Conservation (phyloP, 2,329 filamentous ascomycete species). For the Paracoccidioides brasiliensis region DNA sequence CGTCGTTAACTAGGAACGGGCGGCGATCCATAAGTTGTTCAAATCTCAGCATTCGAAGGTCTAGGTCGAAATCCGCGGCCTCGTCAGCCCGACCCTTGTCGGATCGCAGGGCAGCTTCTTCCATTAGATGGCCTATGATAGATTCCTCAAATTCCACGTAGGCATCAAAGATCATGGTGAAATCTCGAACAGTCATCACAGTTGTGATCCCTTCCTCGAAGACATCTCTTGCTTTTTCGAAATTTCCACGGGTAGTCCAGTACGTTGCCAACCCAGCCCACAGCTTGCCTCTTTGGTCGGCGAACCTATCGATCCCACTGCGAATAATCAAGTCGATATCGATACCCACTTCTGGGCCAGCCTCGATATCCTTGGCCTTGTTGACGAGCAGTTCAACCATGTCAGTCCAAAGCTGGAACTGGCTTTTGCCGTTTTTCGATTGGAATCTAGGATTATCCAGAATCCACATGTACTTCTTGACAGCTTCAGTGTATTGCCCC, state of each 20-base stretch:
- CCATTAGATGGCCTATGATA: conserved; percentile 82
- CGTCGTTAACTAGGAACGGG: conserved; percentile 92
- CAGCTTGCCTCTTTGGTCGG: conserved; percentile 85
- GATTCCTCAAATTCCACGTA: conserved; percentile 97
- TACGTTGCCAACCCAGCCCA: conserved; percentile 94
- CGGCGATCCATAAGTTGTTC: conserved; percentile 95
- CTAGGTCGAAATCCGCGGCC: conserved; percentile 82
- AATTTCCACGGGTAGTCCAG: conserved; percentile 86
- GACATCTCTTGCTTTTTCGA: conserved; percentile 81
- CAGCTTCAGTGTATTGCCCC: conserved; percentile 77
- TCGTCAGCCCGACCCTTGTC: conserved; percentile 66
- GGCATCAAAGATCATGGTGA: conserved; percentile 89
- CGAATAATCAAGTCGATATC: conserved; percentile 85
- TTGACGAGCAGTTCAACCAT: conserved; percentile 92
- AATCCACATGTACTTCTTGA: conserved; percentile 80
- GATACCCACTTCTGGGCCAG: conserved; percentile 66
- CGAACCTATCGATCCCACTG: conserved; percentile 79
- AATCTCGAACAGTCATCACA: conserved; percentile 97
- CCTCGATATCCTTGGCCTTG: conserved; percentile 74
- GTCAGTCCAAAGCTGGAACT: conserved; percentile 94
- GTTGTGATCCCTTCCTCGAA: conserved; percentile 96
- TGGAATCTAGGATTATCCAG: conserved; percentile 81
- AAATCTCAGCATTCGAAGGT: conserved; percentile 94
- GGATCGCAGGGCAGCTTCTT: conserved; percentile 66
- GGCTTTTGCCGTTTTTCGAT: conserved; percentile 87